Evolutionary conservation across 1,284 basidiomycete species (phyloP), one percentile per base, ranked within the genome.

Genomic region (Veloboletus limbatus): DNA sequence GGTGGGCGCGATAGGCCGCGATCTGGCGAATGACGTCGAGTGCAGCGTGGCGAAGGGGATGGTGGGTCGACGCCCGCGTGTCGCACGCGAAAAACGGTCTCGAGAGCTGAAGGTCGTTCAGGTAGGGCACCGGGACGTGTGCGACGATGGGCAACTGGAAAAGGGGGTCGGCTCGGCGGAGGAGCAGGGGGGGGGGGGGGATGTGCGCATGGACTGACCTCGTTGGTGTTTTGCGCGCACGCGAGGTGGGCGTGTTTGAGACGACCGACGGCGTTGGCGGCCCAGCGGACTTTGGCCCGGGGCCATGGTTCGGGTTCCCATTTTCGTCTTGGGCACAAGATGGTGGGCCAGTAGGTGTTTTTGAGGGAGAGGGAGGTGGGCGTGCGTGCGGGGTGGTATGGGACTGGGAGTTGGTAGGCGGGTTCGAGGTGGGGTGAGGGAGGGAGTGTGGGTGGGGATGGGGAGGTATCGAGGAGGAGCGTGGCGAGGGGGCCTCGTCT

Each of bases 1-100:
- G 43, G 4, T 58, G 65, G n/a, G 72, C 75, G 54, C 71, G 81
- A 54, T 72, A 77, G 54, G 82, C 82, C 2, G 82, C 83, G 27
- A 88, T 65, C 36, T 74, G 67, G 25, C 87, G 79, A 25, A 96
- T 79, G 45, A 85, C 74, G 63, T 92, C 91, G 50, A 93, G 76
- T 13, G 81, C 76, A 5, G 92, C 83, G 60, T 97, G 94, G 6
- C 87, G 81, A 8, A 97, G 78, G 2, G 92, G 88, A 60, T 96
- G 92, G 0, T 54, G 48, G 0, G 78, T 73, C 0, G 84, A 81
- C 6, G 48, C 65, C 30, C 94, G 79, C 4, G 83, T 87, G 65
- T 97, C 94, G 55, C 73, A 65, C 0, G 80, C 81, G 26, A 80
- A 71, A 55, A 88, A 81, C 5, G 77, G 62, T 14, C 63, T 57